Evolutionary conservation across 2,329 filamentous ascomycete species (phyloP), one percentile per base, ranked within the genome.

Genomic region (Arthrobotrys sinensis): DNA sequence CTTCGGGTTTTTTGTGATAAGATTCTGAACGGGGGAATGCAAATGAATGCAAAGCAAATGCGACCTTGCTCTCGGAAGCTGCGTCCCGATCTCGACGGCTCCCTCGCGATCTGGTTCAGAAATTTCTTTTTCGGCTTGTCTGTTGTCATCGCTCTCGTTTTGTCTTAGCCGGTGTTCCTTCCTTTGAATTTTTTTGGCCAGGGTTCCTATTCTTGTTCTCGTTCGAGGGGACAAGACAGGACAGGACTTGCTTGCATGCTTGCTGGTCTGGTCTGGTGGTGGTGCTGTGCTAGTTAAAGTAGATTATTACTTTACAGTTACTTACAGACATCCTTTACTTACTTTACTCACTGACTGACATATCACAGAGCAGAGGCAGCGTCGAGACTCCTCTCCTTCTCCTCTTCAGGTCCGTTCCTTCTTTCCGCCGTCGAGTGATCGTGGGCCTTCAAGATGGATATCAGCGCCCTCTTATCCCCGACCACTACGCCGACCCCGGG

Each of bases 401-500:
- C 63, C 52, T 46, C 43, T n/a, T n/a, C 36, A 52, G 4, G 19
- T 24, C 32, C 24, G 7, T 19, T 14, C 10, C n/a, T 50, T 55
- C 32, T 57, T 32, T 19, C 24, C 21, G 2, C 32, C 28, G 24
- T 69, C 14, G 14, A 10, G 36, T 53, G 24, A 24, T 55, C 53
- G 16, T 10, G 21, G 64, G 46, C 32, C 32, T 64, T 65, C 68
- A 69, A 64, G 63, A 79, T 79, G 76, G 76, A 79, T 48, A 79
- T 79, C 76, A 79, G 66, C 43, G 48, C 68, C 21, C 62, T 79
- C 36, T 71, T 79, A 71, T 79, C 76, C 55, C 76, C 76, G 68
- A 71, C 75, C 19, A 66, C 76, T n/a, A 73, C 76, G 67, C 76
- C 76, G 38, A 72, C 68, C 68, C 76, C 76, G 73, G 73, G 73